Conservation (phyloP, 2,329 filamentous ascomycete genomes). For the Trichophyton equinum region DNA sequence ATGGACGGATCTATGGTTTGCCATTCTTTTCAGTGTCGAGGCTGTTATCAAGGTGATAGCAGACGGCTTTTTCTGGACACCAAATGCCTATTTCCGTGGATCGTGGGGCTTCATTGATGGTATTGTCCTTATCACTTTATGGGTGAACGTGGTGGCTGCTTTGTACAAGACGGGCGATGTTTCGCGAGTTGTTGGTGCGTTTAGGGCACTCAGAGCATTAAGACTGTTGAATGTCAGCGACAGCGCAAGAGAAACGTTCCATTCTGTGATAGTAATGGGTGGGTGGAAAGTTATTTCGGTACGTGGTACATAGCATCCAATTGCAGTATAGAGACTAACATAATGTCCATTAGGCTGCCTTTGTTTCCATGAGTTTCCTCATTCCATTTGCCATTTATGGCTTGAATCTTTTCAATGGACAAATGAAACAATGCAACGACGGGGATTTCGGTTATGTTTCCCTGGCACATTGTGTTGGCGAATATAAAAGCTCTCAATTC, state of each 20-base stretch:
- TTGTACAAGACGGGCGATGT: conserved; percentile 71
- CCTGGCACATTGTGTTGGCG: conserved; percentile 67
- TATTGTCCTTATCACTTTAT: conserved; percentile 79
- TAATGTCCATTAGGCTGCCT: conserved; percentile 47
- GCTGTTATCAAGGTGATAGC: conserved; percentile 85
- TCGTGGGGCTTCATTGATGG: conserved; percentile 96
- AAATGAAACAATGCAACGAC: conserved; percentile 72
- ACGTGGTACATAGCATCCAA: conserved; percentile 25
- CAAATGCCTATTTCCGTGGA: conserved; percentile 91
- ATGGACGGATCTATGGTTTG: conserved; percentile 84
- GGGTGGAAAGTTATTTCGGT: conserved; percentile 86
- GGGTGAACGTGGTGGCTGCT: conserved; percentile 83
- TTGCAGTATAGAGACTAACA: conserved; percentile 1
- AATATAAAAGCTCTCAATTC: conserved; percentile 64
- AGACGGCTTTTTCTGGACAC: conserved; percentile 91
- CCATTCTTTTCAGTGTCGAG: conserved; percentile 72
- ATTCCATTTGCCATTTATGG: conserved; percentile 97
- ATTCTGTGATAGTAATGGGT: conserved; percentile 86
- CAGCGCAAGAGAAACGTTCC: conserved; percentile 88
- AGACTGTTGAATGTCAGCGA: conserved; percentile 91
- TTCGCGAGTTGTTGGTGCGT: conserved; percentile 83
- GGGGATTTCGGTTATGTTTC: conserved; percentile 42
- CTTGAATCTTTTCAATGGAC: conserved; percentile 78
- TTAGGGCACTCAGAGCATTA: conserved; percentile 88
- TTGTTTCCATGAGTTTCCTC: conserved; percentile 85